These are phyloP conservation scores for Gnaphalium uliginosum DNA, from an alignment of 129 eudicot genomes.

Conservation along the genomic window DNA sequence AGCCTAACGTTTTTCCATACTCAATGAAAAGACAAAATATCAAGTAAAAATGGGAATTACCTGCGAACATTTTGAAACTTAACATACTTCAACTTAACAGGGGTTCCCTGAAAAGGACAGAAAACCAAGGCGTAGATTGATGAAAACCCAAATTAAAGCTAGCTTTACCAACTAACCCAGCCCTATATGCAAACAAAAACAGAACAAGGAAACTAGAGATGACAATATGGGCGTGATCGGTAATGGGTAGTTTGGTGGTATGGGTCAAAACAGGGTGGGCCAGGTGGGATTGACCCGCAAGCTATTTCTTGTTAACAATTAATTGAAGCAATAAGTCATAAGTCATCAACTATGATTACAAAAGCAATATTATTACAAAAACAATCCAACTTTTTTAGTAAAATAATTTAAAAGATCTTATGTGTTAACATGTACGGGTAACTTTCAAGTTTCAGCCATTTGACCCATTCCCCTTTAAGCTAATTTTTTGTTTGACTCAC, in stretches of 20 bases:
- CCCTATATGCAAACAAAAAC: neutral
- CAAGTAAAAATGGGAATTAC: conserved; percentile 30
- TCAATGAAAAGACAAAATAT: neutral
- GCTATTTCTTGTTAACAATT: neutral
- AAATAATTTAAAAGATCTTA: no score
- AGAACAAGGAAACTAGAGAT: neutral
- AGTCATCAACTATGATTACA: no score
- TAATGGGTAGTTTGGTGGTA: neutral
- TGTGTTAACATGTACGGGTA: neutral
- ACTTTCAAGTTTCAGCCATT: neutral
- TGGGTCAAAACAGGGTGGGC: neutral
- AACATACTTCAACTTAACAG: conserved; percentile 82
- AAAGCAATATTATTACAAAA: neutral
- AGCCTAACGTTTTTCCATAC: conserved; percentile 10
- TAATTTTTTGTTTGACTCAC: neutral
- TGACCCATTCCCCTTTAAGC: neutral
- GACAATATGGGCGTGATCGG: neutral
- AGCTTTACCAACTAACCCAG: neutral
- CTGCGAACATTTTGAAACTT: conserved; percentile 98
- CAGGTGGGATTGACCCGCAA: neutral
- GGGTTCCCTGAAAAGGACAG: conserved; percentile 67
- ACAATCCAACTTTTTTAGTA: neutral
- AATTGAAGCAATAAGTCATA: no score
- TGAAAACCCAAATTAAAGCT: neutral
- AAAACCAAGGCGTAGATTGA: neutral